These are phyloP conservation scores for Fagopyrum homotropicum DNA, from an alignment of 148 eudicot genomes.

Conservation along the genomic window DNA sequence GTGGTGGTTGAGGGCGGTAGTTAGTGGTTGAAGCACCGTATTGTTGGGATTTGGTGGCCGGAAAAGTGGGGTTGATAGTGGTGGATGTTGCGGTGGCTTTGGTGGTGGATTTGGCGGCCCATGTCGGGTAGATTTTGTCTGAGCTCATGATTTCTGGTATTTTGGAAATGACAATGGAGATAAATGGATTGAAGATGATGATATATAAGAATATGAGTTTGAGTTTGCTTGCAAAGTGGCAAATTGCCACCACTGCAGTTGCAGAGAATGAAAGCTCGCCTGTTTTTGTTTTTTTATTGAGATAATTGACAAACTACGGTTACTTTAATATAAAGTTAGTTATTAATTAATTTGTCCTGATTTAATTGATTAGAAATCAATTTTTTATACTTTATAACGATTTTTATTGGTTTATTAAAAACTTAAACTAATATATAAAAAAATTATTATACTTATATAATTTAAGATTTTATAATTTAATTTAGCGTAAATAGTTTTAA, in stretches of 20 bases:
- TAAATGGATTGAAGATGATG: not conserved
- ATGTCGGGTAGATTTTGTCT: slow-evolving; percentile 11
- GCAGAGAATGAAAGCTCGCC: not conserved
- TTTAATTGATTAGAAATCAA: no score
- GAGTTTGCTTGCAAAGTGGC: not conserved
- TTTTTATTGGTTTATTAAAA: no score
- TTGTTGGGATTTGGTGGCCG: slow-evolving; percentile 39
- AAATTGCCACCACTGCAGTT: not conserved
- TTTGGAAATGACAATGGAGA: no score
- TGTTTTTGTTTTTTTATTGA: not conserved
- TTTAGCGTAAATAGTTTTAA: no score
- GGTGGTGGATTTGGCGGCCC: slow-evolving; percentile 11
- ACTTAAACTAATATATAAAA: no score
- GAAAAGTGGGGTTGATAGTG: slow-evolving; percentile 21
- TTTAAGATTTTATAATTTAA: no score
- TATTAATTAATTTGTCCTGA: no score
- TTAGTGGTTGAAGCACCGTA: slow-evolving; percentile 36
- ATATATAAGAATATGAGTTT: no score
- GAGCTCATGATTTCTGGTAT: not conserved
- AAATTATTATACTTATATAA: no score
- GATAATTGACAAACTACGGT: no score
- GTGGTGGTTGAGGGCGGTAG: slow-evolving; percentile 39
- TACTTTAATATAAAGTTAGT: no score
- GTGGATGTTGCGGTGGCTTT: slow-evolving; percentile 14
- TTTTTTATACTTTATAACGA: no score